Conservation (phyloP, 345 rosid species). For the Microcos paniculata region DNA sequence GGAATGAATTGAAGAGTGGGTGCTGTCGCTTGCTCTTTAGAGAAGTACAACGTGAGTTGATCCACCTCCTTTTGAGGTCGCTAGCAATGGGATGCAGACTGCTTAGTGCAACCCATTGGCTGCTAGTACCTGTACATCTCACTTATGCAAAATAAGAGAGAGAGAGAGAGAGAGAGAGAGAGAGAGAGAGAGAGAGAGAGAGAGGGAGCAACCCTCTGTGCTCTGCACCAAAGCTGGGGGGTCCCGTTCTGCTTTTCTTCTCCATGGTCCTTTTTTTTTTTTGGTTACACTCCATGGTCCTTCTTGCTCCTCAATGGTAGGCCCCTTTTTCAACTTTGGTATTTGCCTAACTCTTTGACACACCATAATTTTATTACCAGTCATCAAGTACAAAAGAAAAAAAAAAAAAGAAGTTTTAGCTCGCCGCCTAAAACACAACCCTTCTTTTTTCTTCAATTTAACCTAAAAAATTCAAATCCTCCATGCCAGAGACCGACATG, state of each 20-base stretch:
- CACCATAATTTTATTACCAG: background rate
- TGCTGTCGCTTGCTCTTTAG: background rate
- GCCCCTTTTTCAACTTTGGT: background rate
- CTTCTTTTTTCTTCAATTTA: background rate
- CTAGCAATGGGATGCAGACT: slow-evolving; percentile 17
- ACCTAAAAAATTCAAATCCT: background rate
- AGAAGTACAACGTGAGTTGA: slow-evolving; percentile 23
- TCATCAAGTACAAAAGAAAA: too few species aligned
- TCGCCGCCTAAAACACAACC: background rate
- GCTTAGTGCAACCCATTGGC: slow-evolving; percentile 17
- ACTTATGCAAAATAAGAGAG: slow-evolving; percentile 11
- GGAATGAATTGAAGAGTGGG: slow-evolving; percentile 20
- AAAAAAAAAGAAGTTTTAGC: background rate
- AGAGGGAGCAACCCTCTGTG: background rate
- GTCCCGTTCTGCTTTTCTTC: background rate
- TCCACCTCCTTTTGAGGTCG: slow-evolving; percentile 19
- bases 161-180: background rate
- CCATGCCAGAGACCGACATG: background rate
- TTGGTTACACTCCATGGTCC: background rate
- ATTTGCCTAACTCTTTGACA: background rate
- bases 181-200: background rate
- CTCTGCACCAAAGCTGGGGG: background rate
- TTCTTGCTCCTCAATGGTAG: background rate
- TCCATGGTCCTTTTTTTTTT: background rate
- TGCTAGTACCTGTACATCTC: slow-evolving; percentile 11